These are phyloP conservation scores for Arthrobotrys sinensis DNA, from an alignment of 2,329 filamentous ascomycete species.

Conservation along the genomic window DNA sequence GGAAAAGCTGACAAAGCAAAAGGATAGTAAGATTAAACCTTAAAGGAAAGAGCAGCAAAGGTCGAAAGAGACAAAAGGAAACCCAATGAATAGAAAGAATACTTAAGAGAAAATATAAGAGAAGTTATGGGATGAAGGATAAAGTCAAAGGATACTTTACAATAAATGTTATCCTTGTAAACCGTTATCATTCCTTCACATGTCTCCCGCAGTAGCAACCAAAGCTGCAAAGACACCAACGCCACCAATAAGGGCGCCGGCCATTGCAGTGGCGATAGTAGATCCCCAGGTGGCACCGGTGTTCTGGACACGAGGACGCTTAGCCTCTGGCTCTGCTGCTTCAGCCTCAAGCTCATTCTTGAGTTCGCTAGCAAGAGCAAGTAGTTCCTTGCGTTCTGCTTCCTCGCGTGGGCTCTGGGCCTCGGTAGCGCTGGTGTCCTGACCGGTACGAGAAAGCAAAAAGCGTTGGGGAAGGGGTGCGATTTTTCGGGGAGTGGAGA, in stretches of 20 bases:
- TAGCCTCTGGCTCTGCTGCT: slow-evolving; percentile 57
- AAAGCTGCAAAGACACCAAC: slow-evolving; percentile 67
- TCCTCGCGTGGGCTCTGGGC: slow-evolving; percentile 64
- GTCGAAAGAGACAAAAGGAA: slow-evolving; percentile 26
- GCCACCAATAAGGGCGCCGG: slow-evolving; percentile 66
- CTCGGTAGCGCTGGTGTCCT: slow-evolving; percentile 35
- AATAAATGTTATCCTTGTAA: slow-evolving; percentile 10
- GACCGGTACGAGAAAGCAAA: slow-evolving; percentile 23
- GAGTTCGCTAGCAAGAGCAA: slow-evolving; percentile 21
- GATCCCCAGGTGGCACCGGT: slow-evolving; percentile 56
- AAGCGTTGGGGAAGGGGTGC: slow-evolving; percentile 16
- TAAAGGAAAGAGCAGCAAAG: not conserved
- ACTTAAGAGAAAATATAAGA: slow-evolving; percentile 37
- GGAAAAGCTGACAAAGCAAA: slow-evolving; percentile 1
- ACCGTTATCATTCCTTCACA: slow-evolving; percentile 11
- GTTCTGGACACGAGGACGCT: slow-evolving; percentile 60
- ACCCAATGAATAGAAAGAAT: slow-evolving; percentile 6
- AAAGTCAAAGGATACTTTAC: slow-evolving; percentile 3
- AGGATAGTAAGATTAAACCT: slow-evolving; percentile 24
- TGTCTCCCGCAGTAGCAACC: slow-evolving; percentile 67
- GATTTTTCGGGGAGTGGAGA: slow-evolving; percentile 38
- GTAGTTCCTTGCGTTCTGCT: slow-evolving; percentile 34
- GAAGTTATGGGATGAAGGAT: slow-evolving; percentile 22
- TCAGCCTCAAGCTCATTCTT: slow-evolving; percentile 40
- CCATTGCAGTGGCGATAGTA: slow-evolving; percentile 65